A percentile compares a stretch with the other conserved stretches of the same genome.
Conservation (phyloP, 352 stramenopile genomes). For the Albugo candida region DNA sequence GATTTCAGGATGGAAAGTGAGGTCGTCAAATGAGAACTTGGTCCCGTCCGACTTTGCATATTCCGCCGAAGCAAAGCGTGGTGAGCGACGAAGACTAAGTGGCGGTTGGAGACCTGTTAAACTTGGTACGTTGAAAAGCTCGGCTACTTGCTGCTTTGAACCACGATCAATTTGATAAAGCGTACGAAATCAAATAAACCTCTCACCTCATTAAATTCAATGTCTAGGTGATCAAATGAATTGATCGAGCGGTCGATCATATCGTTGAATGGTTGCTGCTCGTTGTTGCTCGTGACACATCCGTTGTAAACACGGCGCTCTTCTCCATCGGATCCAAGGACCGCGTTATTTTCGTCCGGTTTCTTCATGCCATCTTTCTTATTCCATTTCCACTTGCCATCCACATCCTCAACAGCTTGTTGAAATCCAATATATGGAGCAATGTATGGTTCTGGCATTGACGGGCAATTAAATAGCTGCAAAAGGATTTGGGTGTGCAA, state of each 20-base stretch:
- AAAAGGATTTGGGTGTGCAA: conserved; percentile 63
- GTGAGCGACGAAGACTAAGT: conserved; percentile 52
- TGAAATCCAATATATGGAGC: not conserved
- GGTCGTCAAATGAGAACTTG: conserved; percentile 75
- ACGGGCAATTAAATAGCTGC: conserved; percentile 35
- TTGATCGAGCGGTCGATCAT: conserved; percentile 42
- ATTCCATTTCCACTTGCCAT: not conserved
- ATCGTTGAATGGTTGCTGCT: conserved; percentile 20
- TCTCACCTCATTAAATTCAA: conserved; percentile 66
- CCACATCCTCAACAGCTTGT: no score
- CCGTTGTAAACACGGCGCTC: not conserved
- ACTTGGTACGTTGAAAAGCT: conserved; percentile 65
- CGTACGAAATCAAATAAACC: not conserved
- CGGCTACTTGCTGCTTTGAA: conserved; percentile 41
- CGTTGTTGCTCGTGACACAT: conserved; percentile 11
- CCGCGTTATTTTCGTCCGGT: not conserved
- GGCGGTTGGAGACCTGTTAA: conserved; percentile 33
- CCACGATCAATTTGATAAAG: not conserved
- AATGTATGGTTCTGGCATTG: conserved; percentile 18
- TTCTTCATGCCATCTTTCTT: not conserved
- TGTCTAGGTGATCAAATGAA: conserved; percentile 64
- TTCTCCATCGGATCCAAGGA: conserved; percentile 14
- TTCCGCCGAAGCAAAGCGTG: conserved; percentile 34
- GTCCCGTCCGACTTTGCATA: conserved; percentile 51
- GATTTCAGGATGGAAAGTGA: conserved; percentile 57